These are phyloP conservation scores for Rachicladosporium sp. DNA, from an alignment of 2,329 filamentous ascomycete genomes.

Conservation along the genomic window DNA sequence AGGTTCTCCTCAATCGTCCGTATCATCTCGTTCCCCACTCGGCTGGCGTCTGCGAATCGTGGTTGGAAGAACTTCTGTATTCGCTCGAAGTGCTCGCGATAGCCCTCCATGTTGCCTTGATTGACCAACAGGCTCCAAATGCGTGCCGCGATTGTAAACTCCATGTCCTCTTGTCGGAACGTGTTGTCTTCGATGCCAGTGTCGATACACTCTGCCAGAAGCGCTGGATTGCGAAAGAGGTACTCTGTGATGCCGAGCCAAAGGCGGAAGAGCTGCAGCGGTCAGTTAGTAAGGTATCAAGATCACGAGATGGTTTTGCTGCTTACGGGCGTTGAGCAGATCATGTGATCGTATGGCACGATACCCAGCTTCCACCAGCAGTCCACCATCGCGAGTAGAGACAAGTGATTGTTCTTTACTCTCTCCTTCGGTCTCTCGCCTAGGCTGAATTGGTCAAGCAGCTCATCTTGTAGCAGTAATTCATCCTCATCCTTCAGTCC, in stretches of 20 bases:
- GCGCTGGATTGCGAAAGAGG: constrained; percentile 68
- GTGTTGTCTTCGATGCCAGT: constrained; percentile 82
- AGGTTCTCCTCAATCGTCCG: constrained; percentile 83
- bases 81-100: constrained; percentile 78
- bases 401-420: constrained; percentile 86
- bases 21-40: constrained; percentile 93
- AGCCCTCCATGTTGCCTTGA: constrained; percentile 84
- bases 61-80: constrained; percentile 89
- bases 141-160: constrained; percentile 94
- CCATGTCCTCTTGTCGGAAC: constrained; percentile 88
- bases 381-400: constrained; percentile 90
- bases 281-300: constrained; percentile 1
- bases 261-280: constrained; percentile 66
- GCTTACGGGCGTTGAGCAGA: constrained; percentile 77
- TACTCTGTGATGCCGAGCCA: constrained; percentile 97
- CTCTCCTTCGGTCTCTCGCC: constrained; percentile 54
- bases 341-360: constrained; percentile 98
- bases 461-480: constrained; percentile 62
- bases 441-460: constrained; percentile 81
- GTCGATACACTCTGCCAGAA: constrained; percentile 73
- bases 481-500: constrained; percentile 39
- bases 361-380: constrained; percentile 93
- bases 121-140: constrained; percentile 93
- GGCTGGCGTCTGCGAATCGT: constrained; percentile 73
- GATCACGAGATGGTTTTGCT: not conserved